Conservation (phyloP, 768 basidiomycete species). For the Cytidiella melzeri region DNA sequence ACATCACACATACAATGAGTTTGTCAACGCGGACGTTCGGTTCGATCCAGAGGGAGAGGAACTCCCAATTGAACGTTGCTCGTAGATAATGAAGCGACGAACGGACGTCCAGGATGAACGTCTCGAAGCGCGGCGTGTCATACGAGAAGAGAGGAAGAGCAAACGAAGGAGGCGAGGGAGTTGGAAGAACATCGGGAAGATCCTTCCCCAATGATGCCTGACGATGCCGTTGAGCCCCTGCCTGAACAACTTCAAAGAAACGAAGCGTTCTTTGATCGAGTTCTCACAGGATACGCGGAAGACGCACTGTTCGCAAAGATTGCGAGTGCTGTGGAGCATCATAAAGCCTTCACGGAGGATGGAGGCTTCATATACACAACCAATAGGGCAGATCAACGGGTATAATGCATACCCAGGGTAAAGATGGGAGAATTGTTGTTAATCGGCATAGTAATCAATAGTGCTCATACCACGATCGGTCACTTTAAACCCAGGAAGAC, state of each 20-base stretch:
- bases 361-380: no score
- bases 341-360: no score
- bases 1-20: background rate
- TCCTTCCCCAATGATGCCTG: background rate
- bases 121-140: no score
- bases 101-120: no score
- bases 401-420: background rate
- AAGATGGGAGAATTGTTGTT: constrained; percentile 1
- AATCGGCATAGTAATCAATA: constrained; percentile 17
- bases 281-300: background rate
- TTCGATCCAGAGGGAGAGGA: background rate
- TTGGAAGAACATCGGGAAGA: no score
- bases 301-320: background rate
- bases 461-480: constrained; percentile 28
- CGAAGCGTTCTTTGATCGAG: background rate
- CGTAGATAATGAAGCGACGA: no score
- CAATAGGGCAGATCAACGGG: no score
- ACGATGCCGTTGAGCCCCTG: background rate
- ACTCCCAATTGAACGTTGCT: constrained; percentile 7
- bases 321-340: no score
- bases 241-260: background rate
- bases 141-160: no score
- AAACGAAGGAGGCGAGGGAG: no score
- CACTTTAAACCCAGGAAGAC: constrained; percentile 27
- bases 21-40: background rate